Base-by-base conservation (phyloP, 1,284 basidiomycete species). In the Earliella scabrosa region DNA sequence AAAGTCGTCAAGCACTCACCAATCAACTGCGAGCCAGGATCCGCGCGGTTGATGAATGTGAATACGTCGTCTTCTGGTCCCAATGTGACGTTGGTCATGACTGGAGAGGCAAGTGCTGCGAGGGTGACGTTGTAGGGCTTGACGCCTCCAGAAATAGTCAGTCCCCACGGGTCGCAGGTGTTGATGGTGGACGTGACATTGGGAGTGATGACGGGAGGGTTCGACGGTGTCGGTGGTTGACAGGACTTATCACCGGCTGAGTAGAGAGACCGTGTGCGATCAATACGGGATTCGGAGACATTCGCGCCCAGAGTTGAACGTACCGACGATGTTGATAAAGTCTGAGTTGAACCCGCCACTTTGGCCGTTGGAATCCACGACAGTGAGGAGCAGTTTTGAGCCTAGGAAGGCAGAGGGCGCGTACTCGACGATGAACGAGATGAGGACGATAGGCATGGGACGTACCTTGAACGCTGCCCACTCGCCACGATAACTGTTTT, bases 71-170 rank as follows among this genome's bases (percentile, higher is more conserved):
- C 74, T 6, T 66, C 66, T 1, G 64, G 49, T 1, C 68, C 70
- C 60, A 81, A 63, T 0, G 79, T 77, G 23, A 77, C 71, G 64
- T 81, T 82, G 3, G 79, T 81, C 43, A 67, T 58, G 20, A 79
- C 69, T 3, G 75, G 69, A 0, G 79, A 76, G 44, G 71, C 70
- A 21, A 74, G 44, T 3, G 76, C 71, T 11, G 72, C 75, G 18
- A 83, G 63, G 2, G 77, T 75, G 7, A 83, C 59, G 24, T 64
- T 77, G 66, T 82, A 85, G 0, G 82, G 82, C 35, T 73, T 74
- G 4, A 67, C 67, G 2, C 82, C 82, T 7, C 80, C 80, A 3
- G 65, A 71, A 34, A 82, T 73, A 2, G 69, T 70, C 4, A 85
- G 63, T 13, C 77, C 76, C 77, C 80, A 78, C 11, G 74, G 75